Percentiles rank a stretch among this genome's conserved stretches.
These are phyloP conservation scores for Pinus tabuliformis DNA, from an alignment of 75 land plant genomes.

Conservation along the genomic window DNA sequence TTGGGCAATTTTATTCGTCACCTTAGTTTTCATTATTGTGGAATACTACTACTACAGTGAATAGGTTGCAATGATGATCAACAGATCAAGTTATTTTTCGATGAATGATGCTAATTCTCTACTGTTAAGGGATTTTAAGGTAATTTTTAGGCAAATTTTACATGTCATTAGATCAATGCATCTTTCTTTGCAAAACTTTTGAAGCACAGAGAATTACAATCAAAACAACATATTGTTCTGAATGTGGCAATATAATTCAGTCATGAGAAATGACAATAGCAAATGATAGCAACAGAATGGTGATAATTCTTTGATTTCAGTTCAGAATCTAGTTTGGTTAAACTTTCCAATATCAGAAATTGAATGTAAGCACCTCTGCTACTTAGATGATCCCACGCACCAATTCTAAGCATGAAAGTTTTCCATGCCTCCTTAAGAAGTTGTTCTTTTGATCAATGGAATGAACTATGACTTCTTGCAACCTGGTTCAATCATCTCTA, in stretches of 20 bases:
- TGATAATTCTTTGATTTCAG: too few species aligned
- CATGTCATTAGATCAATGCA: neutral
- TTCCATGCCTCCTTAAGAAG: too few species aligned
- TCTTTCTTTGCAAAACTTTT: neutral
- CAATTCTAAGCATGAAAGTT: too few species aligned
- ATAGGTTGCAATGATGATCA: neutral
- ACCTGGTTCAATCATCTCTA: too few species aligned
- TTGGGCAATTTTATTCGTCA: neutral
- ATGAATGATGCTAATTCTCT: neutral
- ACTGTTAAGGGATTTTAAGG: neutral
- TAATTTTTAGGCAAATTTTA: neutral
- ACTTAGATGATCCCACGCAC: too few species aligned
- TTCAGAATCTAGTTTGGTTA: too few species aligned
- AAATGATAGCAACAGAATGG: neutral
- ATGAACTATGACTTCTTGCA: too few species aligned
- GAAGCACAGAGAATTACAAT: neutral
- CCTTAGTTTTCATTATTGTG: neutral
- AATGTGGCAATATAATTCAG: neutral
- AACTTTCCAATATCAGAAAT: too few species aligned
- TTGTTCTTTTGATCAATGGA: too few species aligned
- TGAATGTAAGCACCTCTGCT: too few species aligned
- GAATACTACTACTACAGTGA: neutral
- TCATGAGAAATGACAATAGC: neutral
- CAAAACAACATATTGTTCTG: neutral
- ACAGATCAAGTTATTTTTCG: neutral